phyloP scores from a whole-genome alignment of 1,284 basidiomycete genomes.

The Microbotryomycetes sp. region DNA sequence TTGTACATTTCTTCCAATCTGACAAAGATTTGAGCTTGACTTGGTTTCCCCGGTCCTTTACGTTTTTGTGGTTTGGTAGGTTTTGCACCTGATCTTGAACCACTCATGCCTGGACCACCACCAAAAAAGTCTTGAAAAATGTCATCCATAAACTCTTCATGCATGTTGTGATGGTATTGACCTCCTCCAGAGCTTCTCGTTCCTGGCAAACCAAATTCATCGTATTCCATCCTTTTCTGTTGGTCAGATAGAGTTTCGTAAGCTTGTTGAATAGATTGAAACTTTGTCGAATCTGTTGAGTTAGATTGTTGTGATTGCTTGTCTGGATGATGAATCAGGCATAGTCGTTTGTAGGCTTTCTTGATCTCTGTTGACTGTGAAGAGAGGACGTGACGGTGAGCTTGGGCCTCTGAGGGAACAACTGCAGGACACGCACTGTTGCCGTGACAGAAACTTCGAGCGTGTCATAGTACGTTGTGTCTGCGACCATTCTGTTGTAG shows the following conservation, averaged over 20 bases:
- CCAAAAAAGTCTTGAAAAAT: conserved; percentile 74
- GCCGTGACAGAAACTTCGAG: conserved; percentile 64
- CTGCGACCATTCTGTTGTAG: conserved; percentile 40
- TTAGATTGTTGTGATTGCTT: conserved; percentile 4
- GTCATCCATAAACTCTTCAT: conserved; percentile 51
- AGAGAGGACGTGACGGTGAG: conserved; percentile 5
- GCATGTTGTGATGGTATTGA: not conserved
- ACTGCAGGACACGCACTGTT: no score
- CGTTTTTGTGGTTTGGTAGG: conserved; percentile 41
- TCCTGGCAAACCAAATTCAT: conserved; percentile 64
- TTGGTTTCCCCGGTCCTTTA: conserved; percentile 46
- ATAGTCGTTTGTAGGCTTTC: conserved; percentile 64
- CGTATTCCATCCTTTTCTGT: conserved; percentile 70
- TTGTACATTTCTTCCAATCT: conserved; percentile 88
- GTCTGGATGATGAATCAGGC: conserved; percentile 29
- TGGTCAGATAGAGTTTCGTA: conserved; percentile 81
- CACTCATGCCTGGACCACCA: conserved; percentile 44
- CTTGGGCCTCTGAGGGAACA: no score
- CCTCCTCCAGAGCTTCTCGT: conserved; percentile 48
- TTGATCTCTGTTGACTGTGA: conserved; percentile 66
- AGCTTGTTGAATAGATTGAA: conserved; percentile 62
- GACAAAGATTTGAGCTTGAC: conserved; percentile 67
- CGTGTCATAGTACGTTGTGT: conserved; percentile 58
- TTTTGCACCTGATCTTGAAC: conserved; percentile 47
- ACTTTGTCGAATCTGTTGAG: conserved; percentile 15